Conservation (phyloP, 805 yeast species). For the Pichia rugopelliculosa region DNA sequence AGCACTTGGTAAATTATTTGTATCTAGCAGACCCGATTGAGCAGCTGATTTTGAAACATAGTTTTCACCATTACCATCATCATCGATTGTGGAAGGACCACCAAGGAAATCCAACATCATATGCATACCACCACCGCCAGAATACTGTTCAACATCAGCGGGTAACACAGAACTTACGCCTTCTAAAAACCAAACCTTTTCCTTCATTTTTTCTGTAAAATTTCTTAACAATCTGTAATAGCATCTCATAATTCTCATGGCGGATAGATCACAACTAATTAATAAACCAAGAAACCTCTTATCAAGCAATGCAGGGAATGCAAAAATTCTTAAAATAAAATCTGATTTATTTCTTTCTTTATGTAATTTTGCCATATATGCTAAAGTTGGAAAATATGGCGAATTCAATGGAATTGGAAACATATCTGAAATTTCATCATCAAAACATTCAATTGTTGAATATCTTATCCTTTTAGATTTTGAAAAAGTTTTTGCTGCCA, state of each 20-base stretch:
- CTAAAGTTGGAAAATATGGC: slow-evolving; percentile 81
- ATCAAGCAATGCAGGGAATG: slow-evolving; percentile 89
- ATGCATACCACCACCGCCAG: slow-evolving; percentile 89
- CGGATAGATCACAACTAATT: slow-evolving; percentile 77
- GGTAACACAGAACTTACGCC: slow-evolving; percentile 87
- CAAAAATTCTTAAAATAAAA: slow-evolving; percentile 78
- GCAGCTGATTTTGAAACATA: slow-evolving; percentile 39
- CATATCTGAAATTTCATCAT: slow-evolving; percentile 73
- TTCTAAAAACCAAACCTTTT: slow-evolving; percentile 87
- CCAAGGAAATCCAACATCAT: slow-evolving; percentile 87
- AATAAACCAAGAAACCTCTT: slow-evolving; percentile 67
- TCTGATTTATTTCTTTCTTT: slow-evolving; percentile 78
- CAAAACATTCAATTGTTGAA: slow-evolving; percentile 73
- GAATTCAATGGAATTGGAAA: slow-evolving; percentile 80
- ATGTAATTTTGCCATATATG: slow-evolving; percentile 76
- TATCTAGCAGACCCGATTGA: slow-evolving; percentile 41
- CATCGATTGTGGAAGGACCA: slow-evolving; percentile 39
- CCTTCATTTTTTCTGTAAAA: slow-evolving; percentile 81
- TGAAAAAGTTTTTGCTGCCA: slow-evolving; percentile 8
- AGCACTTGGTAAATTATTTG: slow-evolving; percentile 51
- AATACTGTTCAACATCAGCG: slow-evolving; percentile 83
- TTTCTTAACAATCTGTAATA: slow-evolving; percentile 76
- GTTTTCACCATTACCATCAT: slow-evolving; percentile 28
- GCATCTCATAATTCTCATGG: slow-evolving; percentile 86
- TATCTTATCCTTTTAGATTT: slow-evolving; percentile 25